Percentiles rank a stretch among this genome's conserved stretches.
Conservation (phyloP, 2,329 filamentous ascomycete genomes). For the Clonostachys solani region DNA sequence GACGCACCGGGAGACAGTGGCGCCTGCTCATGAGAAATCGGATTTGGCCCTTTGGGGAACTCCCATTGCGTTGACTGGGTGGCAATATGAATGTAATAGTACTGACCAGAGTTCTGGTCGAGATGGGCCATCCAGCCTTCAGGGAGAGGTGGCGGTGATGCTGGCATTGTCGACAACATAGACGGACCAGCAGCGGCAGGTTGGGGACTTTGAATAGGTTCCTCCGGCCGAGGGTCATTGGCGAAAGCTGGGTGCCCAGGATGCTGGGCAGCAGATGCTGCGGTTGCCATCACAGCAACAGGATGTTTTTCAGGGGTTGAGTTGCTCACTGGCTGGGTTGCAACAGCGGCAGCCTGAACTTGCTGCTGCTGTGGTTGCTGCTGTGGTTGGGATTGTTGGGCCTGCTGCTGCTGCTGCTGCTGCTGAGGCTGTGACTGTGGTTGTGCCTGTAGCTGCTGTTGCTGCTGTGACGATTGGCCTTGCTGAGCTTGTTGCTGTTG, state of each 20-base stretch:
- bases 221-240: constrained; percentile 64
- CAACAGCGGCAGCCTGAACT: constrained; percentile 14
- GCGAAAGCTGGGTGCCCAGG: constrained; percentile 85
- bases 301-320: constrained; percentile 21
- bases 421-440: constrained; percentile 7
- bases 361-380: constrained; percentile 8
- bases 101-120: constrained; percentile 92
- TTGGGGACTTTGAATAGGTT: constrained; percentile 43
- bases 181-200: constrained; percentile 35
- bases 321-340: constrained; percentile 10
- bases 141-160: constrained; percentile 86
- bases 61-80: constrained; percentile 98
- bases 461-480: constrained; percentile 5
- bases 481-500: constrained; percentile 7
- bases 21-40: constrained; percentile 74
- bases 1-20: constrained; percentile 81
- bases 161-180: constrained; percentile 45
- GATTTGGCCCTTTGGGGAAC: constrained; percentile 93
- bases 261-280: constrained; percentile 34
- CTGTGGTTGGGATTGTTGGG: neutral
- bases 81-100: constrained; percentile 97
- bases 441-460: constrained; percentile 16
- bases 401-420: neutral
- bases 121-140: constrained; percentile 98
- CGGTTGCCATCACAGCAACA: constrained; percentile 11